Evolutionary conservation across 2,329 filamentous ascomycete genomes (phyloP).

Genomic region (Hymenoscyphus albidus): DNA sequence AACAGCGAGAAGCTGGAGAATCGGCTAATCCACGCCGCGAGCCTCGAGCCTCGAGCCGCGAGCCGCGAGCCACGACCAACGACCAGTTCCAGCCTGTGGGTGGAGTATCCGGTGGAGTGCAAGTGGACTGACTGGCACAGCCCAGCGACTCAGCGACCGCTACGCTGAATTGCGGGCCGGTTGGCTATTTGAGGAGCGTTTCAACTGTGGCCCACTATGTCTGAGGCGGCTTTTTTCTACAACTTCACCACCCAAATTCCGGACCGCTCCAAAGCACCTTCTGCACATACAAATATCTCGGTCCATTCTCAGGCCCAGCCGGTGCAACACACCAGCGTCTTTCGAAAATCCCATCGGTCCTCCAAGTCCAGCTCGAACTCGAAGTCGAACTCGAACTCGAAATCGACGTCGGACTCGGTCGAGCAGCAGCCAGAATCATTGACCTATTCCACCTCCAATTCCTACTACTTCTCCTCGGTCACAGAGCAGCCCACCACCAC

Average conservation of each 20-base stretch:
- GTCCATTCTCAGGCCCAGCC: conserved; percentile 23
- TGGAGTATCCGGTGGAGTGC: neutral
- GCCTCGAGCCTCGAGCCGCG: too few relatives aligned
- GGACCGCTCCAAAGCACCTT: conserved; percentile 24
- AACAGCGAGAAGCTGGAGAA: neutral
- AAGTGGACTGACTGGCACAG: neutral
- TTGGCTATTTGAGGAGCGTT: neutral
- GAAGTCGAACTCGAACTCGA: neutral
- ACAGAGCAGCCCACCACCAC: neutral
- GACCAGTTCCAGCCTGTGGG: neutral
- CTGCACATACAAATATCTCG: conserved; percentile 26
- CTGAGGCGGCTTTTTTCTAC: conserved; percentile 30
- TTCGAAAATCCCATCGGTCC: conserved; percentile 12
- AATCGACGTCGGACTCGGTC: neutral
- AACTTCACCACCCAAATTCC: conserved; percentile 25
- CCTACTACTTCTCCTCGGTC: neutral
- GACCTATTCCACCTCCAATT: neutral
- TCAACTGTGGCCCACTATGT: conserved; percentile 17
- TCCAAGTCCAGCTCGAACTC: conserved; percentile 1
- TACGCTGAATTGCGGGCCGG: neutral
- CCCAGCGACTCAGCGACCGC: neutral
- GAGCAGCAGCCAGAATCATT: neutral
- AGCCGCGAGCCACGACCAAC: neutral
- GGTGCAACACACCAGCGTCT: conserved; percentile 16
- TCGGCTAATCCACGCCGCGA: neutral